Evolutionary conservation across 176 grass and related monocot species (phyloP).

Genomic region (bread wheat (Triticum aestivum)): DNA sequence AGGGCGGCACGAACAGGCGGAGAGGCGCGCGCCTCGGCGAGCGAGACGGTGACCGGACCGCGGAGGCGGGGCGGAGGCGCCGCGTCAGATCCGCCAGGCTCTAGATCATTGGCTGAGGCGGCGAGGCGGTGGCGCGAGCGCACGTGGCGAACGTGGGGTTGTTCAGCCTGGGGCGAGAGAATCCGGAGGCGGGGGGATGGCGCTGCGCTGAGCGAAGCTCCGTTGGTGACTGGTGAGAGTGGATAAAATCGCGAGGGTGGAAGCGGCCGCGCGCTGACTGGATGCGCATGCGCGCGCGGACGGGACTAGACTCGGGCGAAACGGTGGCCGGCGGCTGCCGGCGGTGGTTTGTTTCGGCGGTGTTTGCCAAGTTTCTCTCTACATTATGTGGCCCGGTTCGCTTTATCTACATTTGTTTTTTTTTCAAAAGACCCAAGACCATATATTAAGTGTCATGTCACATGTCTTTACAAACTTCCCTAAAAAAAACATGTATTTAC

Average conservation of each 20-base stretch:
- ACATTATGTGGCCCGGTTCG: neutral
- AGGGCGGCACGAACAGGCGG: too few relatives aligned
- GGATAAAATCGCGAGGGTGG: conserved; percentile 32
- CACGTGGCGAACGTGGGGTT: conserved; percentile 44
- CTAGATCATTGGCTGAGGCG: neutral
- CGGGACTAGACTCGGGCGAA: neutral
- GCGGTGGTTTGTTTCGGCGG: conserved; percentile 7
- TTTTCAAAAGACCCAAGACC: too few relatives aligned
- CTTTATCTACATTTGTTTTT: too few relatives aligned
- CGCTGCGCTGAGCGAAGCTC: neutral
- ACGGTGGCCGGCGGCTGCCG: neutral
- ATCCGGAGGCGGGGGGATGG: neutral
- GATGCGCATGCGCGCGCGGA: neutral
- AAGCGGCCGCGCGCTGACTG: neutral
- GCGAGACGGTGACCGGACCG: neutral
- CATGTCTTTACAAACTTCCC: too few relatives aligned
- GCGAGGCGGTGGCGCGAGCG: conserved; percentile 23
- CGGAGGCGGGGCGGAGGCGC: neutral
- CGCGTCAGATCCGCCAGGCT: neutral
- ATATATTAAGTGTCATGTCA: too few relatives aligned
- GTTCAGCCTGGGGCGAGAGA: neutral
- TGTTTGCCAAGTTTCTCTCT: neutral
- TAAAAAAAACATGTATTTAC: too few relatives aligned
- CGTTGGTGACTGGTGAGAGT: neutral
- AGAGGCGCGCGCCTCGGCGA: neutral